Conservation (phyloP, 1,284 basidiomycete genomes). For the Leccinum fallax region DNA sequence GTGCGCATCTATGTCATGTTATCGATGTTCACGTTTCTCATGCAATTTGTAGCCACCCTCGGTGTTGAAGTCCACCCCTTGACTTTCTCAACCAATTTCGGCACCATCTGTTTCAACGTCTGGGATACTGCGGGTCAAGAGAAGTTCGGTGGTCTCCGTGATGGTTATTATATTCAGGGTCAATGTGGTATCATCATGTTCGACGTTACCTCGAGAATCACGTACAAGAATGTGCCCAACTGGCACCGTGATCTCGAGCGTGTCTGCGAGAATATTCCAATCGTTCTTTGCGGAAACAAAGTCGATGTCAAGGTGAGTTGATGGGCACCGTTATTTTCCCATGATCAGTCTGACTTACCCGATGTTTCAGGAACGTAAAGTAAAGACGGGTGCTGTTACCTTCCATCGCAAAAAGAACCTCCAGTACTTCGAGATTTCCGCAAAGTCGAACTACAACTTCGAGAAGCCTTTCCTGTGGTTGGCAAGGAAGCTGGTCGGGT, state of each 20-base stretch:
- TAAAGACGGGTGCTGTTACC: conserved; percentile 97
- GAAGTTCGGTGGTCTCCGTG: conserved; percentile 98
- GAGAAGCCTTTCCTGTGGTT: conserved; percentile 99
- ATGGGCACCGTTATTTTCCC: background rate
- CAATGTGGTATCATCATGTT: conserved; percentile 99
- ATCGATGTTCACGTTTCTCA: conserved; percentile 17
- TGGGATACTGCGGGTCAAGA: conserved; percentile 99
- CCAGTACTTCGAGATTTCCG: conserved; percentile 99
- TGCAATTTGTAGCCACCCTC: conserved; percentile 76
- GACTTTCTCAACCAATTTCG: conserved; percentile 96
- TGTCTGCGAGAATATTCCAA: conserved; percentile 99
- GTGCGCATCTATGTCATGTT: conserved; percentile 47
- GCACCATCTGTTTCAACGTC: conserved; percentile 99
- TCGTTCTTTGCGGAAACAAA: conserved; percentile 99
- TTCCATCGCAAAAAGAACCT: conserved; percentile 99
- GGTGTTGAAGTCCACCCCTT: conserved; percentile 99
- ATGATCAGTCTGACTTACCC: conserved; percentile 8
- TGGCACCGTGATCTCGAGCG: conserved; percentile 99
- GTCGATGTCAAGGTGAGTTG: conserved; percentile 94
- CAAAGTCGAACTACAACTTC: conserved; percentile 99
- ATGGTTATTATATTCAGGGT: conserved; percentile 98
- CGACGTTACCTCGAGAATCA: conserved; percentile 99
- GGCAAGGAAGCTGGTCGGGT: conserved; percentile 97
- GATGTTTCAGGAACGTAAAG: conserved; percentile 89
- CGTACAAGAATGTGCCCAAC: conserved; percentile 99